A percentile compares a stretch with the other conserved stretches of the same genome.
These are phyloP conservation scores for Venustampulla echinocandica DNA, from an alignment of 495 filamentous ascomycete genomes.

Conservation along the genomic window DNA sequence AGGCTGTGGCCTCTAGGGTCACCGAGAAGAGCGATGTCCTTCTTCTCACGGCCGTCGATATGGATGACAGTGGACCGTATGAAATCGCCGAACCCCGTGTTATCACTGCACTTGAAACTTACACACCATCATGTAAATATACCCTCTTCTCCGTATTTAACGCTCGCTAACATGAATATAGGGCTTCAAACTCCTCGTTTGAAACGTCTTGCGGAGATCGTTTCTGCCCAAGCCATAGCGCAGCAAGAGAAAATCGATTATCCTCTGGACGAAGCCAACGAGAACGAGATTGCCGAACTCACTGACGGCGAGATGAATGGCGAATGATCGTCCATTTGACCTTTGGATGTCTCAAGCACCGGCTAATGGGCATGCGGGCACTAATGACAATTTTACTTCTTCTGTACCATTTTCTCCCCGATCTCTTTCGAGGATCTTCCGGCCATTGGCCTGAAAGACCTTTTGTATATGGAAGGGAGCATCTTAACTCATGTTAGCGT, in stretches of 20 bases:
- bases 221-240: slow-evolving; percentile 88
- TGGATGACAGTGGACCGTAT: slow-evolving; percentile 99
- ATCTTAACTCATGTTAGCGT: slow-evolving; percentile 18
- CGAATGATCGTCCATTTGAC: slow-evolving; percentile 2
- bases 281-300: no score
- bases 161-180: slow-evolving; percentile 26
- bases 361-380: not conserved
- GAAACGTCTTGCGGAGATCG: slow-evolving; percentile 93
- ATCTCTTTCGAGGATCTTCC: slow-evolving; percentile 17
- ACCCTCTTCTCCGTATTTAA: slow-evolving; percentile 7
- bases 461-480: slow-evolving; percentile 24
- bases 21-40: slow-evolving; percentile 98
- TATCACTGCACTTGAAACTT: slow-evolving; percentile 95
- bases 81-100: slow-evolving; percentile 95
- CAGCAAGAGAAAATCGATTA: slow-evolving; percentile 81
- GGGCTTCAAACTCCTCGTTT: slow-evolving; percentile 94
- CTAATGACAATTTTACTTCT: slow-evolving; percentile 17
- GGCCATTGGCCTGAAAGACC: slow-evolving; percentile 15
- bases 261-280: slow-evolving; percentile 12
- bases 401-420: slow-evolving; percentile 21
- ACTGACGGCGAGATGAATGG: slow-evolving; percentile 20
- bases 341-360: not conserved
- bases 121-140: slow-evolving; percentile 84
- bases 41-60: slow-evolving; percentile 85
- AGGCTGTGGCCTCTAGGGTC: slow-evolving; percentile 92